Percentiles rank a stretch among this genome's conserved stretches.
Conservation (phyloP, 176 grass and related monocot species). For the Bolboschoenus planiculmis region DNA sequence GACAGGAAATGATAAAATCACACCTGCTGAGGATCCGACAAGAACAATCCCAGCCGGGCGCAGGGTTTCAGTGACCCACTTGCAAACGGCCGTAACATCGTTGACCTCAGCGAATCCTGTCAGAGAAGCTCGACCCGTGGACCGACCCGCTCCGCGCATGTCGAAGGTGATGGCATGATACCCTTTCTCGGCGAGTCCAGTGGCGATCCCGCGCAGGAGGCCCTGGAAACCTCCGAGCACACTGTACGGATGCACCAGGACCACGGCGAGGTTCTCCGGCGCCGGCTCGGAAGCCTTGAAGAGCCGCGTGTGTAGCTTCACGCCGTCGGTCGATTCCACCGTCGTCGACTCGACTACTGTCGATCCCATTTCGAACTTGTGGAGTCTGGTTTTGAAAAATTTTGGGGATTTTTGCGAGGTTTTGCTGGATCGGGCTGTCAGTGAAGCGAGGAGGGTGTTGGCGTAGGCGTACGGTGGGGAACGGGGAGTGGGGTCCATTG, state of each 20-base stretch:
- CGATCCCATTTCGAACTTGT: background rate
- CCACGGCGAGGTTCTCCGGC: conserved; percentile 44
- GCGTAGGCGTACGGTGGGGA: background rate
- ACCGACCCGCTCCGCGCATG: conserved; percentile 86
- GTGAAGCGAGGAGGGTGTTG: background rate
- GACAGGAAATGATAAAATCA: background rate
- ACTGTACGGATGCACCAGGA: conserved; percentile 83
- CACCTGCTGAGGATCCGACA: conserved; percentile 81
- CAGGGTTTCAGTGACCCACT: conserved; percentile 64
- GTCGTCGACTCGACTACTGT: conserved; percentile 47
- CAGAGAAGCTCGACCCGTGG: conserved; percentile 68
- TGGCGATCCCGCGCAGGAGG: conserved; percentile 73
- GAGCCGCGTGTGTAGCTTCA: conserved; percentile 56
- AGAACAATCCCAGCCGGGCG: conserved; percentile 52
- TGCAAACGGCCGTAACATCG: conserved; percentile 70
- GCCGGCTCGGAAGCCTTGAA: conserved; percentile 52
- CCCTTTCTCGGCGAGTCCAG: conserved; percentile 53
- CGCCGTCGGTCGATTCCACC: conserved; percentile 74
- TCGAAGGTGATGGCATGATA: conserved; percentile 79
- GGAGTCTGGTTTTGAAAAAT: background rate
- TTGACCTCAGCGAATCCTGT: conserved; percentile 68
- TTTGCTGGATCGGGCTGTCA: background rate
- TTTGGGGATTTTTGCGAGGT: background rate
- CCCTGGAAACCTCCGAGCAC: conserved; percentile 95
- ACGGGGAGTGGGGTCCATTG: background rate